phyloP scores from a whole-genome alignment of 106 monocot genomes.

The Vanilla planifolia region DNA sequence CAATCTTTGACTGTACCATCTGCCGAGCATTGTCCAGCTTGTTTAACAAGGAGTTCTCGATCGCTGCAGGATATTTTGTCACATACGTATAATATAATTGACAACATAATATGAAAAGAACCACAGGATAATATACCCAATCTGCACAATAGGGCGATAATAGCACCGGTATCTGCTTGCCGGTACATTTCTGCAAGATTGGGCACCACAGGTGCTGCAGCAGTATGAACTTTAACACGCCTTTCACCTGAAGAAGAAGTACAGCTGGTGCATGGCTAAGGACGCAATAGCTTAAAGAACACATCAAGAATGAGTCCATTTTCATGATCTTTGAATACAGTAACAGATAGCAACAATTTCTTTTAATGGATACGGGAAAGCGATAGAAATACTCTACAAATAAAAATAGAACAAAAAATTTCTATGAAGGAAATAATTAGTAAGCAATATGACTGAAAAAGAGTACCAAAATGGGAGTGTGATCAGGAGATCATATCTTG shows the following conservation, averaged over 20 bases:
- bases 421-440: background rate
- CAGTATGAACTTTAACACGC: conserved; percentile 84
- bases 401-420: background rate
- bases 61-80: conserved; percentile 43
- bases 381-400: background rate
- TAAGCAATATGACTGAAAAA: background rate
- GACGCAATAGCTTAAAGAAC: conserved; percentile 6
- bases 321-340: background rate
- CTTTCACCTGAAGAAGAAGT: conserved; percentile 97
- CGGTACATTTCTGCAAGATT: conserved; percentile 97
- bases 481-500: too few species aligned
- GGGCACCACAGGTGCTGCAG: conserved; percentile 88
- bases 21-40: conserved; percentile 91
- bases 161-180: conserved; percentile 83
- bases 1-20: conserved; percentile 63
- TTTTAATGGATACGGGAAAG: background rate
- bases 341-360: background rate
- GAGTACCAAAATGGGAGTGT: background rate
- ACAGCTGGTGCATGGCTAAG: conserved; percentile 63
- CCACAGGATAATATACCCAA: conserved; percentile 42
- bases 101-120: background rate
- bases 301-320: background rate
- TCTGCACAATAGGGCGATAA: conserved; percentile 62
- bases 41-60: conserved; percentile 70
- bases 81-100: background rate